Conservation (phyloP, 371 early-diverging fungal genomes). For the Circinella umbellata region DNA sequence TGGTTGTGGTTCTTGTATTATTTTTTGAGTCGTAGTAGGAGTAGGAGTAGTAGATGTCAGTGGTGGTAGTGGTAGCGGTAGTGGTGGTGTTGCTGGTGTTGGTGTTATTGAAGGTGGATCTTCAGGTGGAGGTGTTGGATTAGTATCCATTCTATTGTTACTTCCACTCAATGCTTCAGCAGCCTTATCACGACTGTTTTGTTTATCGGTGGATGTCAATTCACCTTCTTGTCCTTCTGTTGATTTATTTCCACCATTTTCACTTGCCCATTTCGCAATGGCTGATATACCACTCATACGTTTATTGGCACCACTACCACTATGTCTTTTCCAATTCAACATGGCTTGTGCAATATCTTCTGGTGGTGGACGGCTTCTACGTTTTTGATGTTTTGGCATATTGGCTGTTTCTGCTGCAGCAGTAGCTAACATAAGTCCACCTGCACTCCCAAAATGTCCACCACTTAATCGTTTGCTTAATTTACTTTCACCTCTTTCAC, state of each 20-base stretch:
- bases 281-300: constrained; percentile 14
- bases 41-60: no score
- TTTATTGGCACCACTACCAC: constrained; percentile 20
- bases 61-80: no score
- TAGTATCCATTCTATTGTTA: neutral
- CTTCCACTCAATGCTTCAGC: constrained; percentile 15
- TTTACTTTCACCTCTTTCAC: constrained; percentile 33
- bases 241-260: constrained; percentile 9
- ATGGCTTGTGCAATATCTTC: constrained; percentile 44
- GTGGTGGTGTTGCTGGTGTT: no score
- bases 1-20: neutral
- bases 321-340: constrained; percentile 49
- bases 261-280: constrained; percentile 2
- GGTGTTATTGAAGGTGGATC: no score
- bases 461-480: constrained; percentile 52
- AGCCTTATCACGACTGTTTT: constrained; percentile 10
- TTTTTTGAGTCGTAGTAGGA: no score
- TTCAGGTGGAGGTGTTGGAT: no score
- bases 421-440: constrained; percentile 47
- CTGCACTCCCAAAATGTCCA: constrained; percentile 57
- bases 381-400: constrained; percentile 17
- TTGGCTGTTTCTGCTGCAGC: constrained; percentile 16
- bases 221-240: constrained; percentile 15
- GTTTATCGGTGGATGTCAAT: constrained; percentile 3
- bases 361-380: constrained; percentile 33